Conservation (phyloP, 2,329 filamentous ascomycete genomes). For the Trichoderma oligosporum region DNA sequence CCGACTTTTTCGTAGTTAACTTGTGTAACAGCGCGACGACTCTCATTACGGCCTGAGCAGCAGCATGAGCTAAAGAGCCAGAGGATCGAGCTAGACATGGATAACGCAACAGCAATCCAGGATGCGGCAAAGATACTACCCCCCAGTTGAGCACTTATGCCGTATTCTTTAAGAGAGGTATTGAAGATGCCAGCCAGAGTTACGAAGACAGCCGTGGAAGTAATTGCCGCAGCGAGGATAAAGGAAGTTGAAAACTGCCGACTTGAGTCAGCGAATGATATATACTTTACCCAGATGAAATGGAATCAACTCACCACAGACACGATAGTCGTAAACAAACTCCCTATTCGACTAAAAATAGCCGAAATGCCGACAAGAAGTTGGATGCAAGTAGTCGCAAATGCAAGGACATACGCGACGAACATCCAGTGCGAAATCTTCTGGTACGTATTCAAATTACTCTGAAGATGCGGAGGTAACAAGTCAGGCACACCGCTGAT, state of each 20-base stretch:
- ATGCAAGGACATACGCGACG: slow-evolving; percentile 9
- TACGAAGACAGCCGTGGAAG: slow-evolving; percentile 1
- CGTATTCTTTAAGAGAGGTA: slow-evolving; percentile 3
- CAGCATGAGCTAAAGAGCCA: slow-evolving; percentile 15
- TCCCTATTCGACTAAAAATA: slow-evolving; percentile 12
- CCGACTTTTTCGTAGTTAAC: slow-evolving; percentile 10
- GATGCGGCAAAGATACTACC: slow-evolving; percentile 5
- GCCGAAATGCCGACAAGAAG: slow-evolving; percentile 8
- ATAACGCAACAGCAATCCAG: slow-evolving; percentile 4
- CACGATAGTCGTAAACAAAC: slow-evolving; percentile 1
- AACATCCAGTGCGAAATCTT: slow-evolving; percentile 17
- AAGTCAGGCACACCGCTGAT: neutral
- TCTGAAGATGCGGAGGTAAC: slow-evolving; percentile 7
- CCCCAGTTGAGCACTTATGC: neutral
- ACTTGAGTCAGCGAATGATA: neutral
- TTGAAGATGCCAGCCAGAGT: neutral
- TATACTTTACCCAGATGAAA: neutral
- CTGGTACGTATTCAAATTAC: slow-evolving; percentile 2
- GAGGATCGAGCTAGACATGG: neutral
- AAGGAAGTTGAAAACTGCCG: slow-evolving; percentile 1
- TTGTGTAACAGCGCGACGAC: neutral
- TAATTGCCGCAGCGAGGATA: slow-evolving; percentile 4
- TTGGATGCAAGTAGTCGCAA: neutral
- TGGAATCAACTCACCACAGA: neutral
- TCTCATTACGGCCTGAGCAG: slow-evolving; percentile 9